Percentiles rank a stretch among this genome's conserved stretches.
phyloP scores from a whole-genome alignment of 1,284 basidiomycete species.

The Neolentinus lepideus region DNA sequence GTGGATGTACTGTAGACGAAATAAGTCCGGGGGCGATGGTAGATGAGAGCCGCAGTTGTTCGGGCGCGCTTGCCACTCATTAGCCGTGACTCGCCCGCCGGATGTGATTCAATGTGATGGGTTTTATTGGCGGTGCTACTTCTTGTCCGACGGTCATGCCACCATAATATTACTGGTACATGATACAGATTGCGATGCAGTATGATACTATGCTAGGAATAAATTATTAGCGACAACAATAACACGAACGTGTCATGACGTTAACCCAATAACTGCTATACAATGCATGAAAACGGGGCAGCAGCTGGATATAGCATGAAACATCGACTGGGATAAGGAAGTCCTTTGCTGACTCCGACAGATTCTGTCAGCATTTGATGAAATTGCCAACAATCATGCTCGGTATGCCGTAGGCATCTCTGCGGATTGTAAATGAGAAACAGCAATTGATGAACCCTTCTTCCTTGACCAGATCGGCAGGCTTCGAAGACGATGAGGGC shows the following conservation, averaged over 20 bases:
- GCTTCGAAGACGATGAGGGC: conserved; percentile 12
- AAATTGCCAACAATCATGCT: conserved; percentile 89
- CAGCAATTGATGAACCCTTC: conserved; percentile 85
- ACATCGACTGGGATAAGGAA: too few species aligned
- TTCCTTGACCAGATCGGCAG: conserved; percentile 34
- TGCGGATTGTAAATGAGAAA: conserved; percentile 91
- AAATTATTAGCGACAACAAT: background rate
- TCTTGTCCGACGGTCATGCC: background rate
- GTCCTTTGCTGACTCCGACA: too few species aligned
- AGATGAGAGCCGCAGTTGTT: too few species aligned
- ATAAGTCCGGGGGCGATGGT: too few species aligned
- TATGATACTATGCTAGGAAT: background rate
- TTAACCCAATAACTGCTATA: background rate
- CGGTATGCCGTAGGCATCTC: conserved; percentile 90
- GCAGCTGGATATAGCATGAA: too few species aligned
- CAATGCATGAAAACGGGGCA: background rate
- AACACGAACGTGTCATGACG: background rate
- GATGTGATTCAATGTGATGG: background rate
- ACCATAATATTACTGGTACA: too few species aligned
- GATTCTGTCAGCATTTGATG: conserved; percentile 46
- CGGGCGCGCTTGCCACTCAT: too few species aligned
- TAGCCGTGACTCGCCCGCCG: background rate
- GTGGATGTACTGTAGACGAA: background rate
- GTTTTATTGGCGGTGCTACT: background rate
- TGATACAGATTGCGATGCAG: too few species aligned